Conservation (phyloP, 2,329 filamentous ascomycete genomes). For the Cryphonectria radicalis region DNA sequence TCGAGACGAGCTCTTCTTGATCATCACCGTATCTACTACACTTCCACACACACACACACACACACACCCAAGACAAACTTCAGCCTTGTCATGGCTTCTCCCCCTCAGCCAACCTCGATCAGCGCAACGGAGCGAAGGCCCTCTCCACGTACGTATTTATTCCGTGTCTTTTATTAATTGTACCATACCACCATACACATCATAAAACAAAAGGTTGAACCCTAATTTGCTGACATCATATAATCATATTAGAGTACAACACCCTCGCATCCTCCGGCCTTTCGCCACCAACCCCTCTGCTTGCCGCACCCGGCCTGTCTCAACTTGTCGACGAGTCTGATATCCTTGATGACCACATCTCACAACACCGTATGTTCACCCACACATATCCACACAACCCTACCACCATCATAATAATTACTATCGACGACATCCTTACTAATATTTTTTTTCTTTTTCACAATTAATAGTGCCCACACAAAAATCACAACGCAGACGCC, state of each 20-base stretch:
- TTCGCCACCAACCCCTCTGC: constrained; percentile 1
- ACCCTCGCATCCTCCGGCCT: constrained; percentile 10
- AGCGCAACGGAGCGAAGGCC: constrained; percentile 14
- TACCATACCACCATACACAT: too few relatives aligned
- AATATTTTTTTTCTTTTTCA: not conserved
- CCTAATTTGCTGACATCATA: constrained; percentile 11
- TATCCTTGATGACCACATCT: constrained; percentile 14
- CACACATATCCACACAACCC: not conserved
- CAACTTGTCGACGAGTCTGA: constrained; percentile 20
- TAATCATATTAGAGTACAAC: constrained; percentile 3
- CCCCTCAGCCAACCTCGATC: constrained; percentile 11
- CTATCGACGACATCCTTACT: not conserved
- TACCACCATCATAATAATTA: too few relatives aligned
- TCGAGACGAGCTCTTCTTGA: not conserved
- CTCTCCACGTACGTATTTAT: constrained; percentile 13
- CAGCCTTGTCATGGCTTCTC: constrained; percentile 21
- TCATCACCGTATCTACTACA: not conserved
- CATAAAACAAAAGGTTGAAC: not conserved
- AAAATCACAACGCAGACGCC: constrained; percentile 11
- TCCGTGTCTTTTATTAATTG: not conserved
- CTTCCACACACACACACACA: not conserved
- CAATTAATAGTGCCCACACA: constrained; percentile 3
- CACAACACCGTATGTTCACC: constrained; percentile 8
- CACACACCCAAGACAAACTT: not conserved
- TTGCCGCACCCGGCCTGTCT: constrained; percentile 9